These are phyloP conservation scores for Blastobotrys indianensis DNA, from an alignment of 1,139 yeast genomes.

Conservation along the genomic window DNA sequence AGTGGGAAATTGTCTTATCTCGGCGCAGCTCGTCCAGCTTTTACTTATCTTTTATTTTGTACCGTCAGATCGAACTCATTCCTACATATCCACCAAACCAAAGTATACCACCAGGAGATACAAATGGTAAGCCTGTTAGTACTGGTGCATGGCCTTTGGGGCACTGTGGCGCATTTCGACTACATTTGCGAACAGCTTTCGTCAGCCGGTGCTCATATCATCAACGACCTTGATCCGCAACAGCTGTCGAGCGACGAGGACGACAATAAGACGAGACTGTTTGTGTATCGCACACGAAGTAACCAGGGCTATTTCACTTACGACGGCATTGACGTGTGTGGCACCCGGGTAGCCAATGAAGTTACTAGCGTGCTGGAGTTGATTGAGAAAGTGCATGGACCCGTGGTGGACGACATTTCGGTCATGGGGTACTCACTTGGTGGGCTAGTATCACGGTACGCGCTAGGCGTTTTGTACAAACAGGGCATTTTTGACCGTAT, in stretches of 20 bases:
- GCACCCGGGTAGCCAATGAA: conserved; percentile 67
- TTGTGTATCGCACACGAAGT: conserved; percentile 53
- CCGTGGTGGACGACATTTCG: conserved; percentile 23
- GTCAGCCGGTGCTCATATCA: conserved; percentile 24
- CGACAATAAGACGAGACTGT: conserved; percentile 25
- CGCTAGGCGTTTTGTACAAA: conserved; percentile 59
- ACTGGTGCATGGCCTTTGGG: conserved; percentile 84
- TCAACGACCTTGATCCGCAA: conserved; percentile 15
- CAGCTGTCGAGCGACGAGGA: not conserved
- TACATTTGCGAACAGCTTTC: conserved; percentile 37
- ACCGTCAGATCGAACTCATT: too few relatives aligned
- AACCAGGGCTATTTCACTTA: conserved; percentile 67
- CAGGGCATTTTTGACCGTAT: conserved; percentile 52
- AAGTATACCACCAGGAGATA: not conserved
- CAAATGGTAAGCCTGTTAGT: conserved; percentile 41
- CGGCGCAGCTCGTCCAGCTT: not conserved
- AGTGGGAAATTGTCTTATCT: not conserved
- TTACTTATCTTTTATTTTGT: too few relatives aligned
- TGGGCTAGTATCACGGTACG: conserved; percentile 53
- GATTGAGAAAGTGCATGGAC: conserved; percentile 13
- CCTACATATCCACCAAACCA: too few relatives aligned
- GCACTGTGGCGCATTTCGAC: conserved; percentile 59
- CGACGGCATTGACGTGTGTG: conserved; percentile 84
- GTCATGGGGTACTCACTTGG: conserved; percentile 52
- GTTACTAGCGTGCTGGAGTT: conserved; percentile 46